A percentile compares a stretch with the other conserved stretches of the same genome.
Conservation (phyloP, 441 rosid genomes). For the Adansonia grandidieri region DNA sequence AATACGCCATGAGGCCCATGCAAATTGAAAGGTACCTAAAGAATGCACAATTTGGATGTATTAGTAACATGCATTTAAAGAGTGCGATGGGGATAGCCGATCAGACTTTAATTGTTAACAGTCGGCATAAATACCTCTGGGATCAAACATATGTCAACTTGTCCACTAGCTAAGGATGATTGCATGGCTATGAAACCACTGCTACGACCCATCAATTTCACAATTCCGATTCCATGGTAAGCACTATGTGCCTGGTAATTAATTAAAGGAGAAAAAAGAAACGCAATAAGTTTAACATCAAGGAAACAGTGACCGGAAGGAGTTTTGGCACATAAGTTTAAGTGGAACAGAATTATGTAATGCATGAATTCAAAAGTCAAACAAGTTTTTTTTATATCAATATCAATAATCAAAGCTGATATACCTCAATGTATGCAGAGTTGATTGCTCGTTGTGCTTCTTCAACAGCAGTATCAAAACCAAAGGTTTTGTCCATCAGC, state of each 20-base stretch:
- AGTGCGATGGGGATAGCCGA: constrained; percentile 20
- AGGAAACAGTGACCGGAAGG: constrained; percentile 24
- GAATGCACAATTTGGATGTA: constrained; percentile 14
- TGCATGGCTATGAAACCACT: constrained; percentile 99
- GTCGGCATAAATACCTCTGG: constrained; percentile 70
- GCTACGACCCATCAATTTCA: constrained; percentile 97
- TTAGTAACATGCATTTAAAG: constrained; percentile 8
- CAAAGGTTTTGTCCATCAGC: constrained; percentile 96
- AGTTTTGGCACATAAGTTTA: constrained; percentile 5
- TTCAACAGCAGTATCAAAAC: constrained; percentile 98
- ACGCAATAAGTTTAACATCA: constrained; percentile 11
- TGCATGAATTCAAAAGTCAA: constrained; percentile 1
- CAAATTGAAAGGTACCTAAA: constrained; percentile 76
- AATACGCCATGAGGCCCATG: constrained; percentile 90
- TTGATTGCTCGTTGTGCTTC: constrained; percentile 97
- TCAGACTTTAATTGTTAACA: constrained; percentile 18
- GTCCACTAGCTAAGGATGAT: constrained; percentile 95
- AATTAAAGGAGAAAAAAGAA: not conserved
- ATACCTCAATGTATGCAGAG: constrained; percentile 97
- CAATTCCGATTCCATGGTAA: constrained; percentile 91
- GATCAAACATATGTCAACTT: constrained; percentile 91
- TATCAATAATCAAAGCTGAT: not conserved
- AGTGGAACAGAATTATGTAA: constrained; percentile 7
- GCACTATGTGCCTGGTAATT: constrained; percentile 86
- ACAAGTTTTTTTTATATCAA: not conserved